phyloP scores from a whole-genome alignment of 768 basidiomycete genomes.

The Tulasnella sp. region DNA sequence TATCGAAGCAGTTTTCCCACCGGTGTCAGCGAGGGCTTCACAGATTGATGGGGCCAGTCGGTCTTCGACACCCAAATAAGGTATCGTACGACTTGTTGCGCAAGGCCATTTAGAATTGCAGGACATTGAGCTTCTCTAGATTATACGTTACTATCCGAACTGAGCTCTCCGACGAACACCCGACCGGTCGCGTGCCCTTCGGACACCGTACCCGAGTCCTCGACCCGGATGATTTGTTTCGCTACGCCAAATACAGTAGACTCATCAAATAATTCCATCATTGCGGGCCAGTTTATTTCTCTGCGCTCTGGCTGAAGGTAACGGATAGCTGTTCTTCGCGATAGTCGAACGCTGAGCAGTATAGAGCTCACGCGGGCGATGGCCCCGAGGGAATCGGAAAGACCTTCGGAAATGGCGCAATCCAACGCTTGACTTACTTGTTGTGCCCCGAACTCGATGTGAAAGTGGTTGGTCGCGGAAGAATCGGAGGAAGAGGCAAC shows the following conservation, averaged over 20 bases:
- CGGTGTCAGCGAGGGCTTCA: too few relatives aligned
- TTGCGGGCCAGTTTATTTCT: background rate
- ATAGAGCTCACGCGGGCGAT: too few relatives aligned
- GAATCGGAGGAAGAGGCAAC: background rate
- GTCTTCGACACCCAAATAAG: background rate
- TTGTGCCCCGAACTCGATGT: background rate
- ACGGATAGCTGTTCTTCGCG: background rate
- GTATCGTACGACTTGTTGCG: too few relatives aligned
- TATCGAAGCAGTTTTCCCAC: background rate
- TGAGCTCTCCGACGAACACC: conserved; percentile 1
- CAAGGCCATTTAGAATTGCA: too few relatives aligned
- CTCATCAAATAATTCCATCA: too few relatives aligned
- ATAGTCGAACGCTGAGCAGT: background rate
- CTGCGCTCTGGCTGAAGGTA: background rate
- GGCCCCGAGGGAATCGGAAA: background rate
- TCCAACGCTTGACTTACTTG: background rate
- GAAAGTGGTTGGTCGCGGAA: background rate
- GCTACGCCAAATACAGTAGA: background rate
- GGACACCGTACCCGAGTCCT: background rate
- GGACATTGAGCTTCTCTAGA: too few relatives aligned
- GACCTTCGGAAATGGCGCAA: background rate
- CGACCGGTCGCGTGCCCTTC: background rate
- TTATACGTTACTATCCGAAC: background rate
- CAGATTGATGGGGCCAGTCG: too few relatives aligned
- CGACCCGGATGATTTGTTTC: background rate